These are phyloP conservation scores for Solanum clarkiae DNA, from an alignment of 257 asterid genomes.

Conservation along the genomic window DNA sequence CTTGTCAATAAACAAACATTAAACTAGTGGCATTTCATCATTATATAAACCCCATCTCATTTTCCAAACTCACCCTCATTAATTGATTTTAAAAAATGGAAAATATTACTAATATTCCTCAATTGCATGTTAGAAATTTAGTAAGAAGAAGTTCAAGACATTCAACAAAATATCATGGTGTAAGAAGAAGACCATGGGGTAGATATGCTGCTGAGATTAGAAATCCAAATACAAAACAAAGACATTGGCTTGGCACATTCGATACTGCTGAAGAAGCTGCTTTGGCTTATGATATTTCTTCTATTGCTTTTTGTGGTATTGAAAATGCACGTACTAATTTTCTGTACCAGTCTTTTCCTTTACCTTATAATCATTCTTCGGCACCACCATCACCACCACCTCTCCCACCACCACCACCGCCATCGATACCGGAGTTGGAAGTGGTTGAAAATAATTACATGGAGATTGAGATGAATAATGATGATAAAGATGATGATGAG, in stretches of 20 bases:
- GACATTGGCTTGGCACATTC: conserved; percentile 29
- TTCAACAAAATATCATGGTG: conserved; percentile 21
- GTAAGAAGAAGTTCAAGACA: conserved; percentile 16
- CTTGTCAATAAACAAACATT: not conserved
- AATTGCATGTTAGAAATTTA: conserved; percentile 6
- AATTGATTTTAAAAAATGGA: not conserved
- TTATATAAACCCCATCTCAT: conserved; percentile 3
- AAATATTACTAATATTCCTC: not conserved
- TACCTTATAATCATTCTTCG: not conserved
- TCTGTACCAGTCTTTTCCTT: not conserved
- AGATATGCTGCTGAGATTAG: conserved; percentile 25
- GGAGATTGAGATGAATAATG: not conserved
- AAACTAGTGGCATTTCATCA: not conserved
- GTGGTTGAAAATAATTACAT: not conserved
- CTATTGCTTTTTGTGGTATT: conserved; percentile 19
- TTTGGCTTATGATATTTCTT: conserved; percentile 21
- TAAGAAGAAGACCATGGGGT: conserved; percentile 24
- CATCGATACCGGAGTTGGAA: not conserved
- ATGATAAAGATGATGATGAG: conserved; percentile 13
- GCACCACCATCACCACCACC: not conserved
- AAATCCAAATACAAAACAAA: conserved; percentile 21
- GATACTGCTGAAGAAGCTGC: conserved; percentile 29
- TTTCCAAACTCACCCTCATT: not conserved
- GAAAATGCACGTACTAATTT: conserved; percentile 24
- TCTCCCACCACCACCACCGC: not conserved